Percentiles rank a stretch among this genome's conserved stretches.
These are phyloP conservation scores for Dipsacomyces acuminosporus DNA, from an alignment of 371 early-diverging fungal species.

Conservation along the genomic window DNA sequence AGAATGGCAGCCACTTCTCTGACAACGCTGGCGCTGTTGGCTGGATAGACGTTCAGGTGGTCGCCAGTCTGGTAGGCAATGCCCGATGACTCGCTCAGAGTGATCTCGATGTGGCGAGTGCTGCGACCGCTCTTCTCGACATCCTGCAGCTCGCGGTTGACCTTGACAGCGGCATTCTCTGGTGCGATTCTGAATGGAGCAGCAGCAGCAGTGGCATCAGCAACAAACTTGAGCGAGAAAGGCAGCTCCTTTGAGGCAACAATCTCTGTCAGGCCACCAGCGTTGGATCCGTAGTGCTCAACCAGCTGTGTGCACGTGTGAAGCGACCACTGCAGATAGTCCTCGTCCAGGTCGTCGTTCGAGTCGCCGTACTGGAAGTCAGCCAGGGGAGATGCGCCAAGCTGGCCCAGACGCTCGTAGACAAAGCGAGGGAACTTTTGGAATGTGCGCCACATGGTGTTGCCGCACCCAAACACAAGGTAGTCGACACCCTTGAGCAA, in stretches of 20 bases:
- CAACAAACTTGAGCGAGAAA: too few species aligned
- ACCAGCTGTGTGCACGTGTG: too few species aligned
- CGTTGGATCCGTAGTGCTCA: too few species aligned
- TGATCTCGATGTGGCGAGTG: slow-evolving; percentile 2
- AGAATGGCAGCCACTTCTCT: not conserved
- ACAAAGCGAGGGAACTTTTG: slow-evolving; percentile 5
- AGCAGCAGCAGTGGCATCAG: too few species aligned
- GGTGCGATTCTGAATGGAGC: too few species aligned
- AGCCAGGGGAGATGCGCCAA: not conserved
- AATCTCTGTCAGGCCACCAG: too few species aligned
- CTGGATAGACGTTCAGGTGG: slow-evolving; percentile 1
- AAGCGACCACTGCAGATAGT: too few species aligned
- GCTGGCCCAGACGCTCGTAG: not conserved
- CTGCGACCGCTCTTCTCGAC: not conserved
- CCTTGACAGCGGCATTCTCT: too few species aligned
- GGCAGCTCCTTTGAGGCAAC: too few species aligned
- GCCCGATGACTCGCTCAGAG: not conserved
- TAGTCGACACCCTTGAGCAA: not conserved
- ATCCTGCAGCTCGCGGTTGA: too few species aligned
- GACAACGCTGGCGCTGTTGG: not conserved
- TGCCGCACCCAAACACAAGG: slow-evolving; percentile 7
- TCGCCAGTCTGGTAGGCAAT: not conserved
- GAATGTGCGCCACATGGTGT: slow-evolving; percentile 7
- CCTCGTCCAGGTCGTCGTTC: too few species aligned
- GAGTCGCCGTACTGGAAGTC: too few species aligned